Conservation (phyloP, 441 rosid species). For the Caryocar brasiliense region DNA sequence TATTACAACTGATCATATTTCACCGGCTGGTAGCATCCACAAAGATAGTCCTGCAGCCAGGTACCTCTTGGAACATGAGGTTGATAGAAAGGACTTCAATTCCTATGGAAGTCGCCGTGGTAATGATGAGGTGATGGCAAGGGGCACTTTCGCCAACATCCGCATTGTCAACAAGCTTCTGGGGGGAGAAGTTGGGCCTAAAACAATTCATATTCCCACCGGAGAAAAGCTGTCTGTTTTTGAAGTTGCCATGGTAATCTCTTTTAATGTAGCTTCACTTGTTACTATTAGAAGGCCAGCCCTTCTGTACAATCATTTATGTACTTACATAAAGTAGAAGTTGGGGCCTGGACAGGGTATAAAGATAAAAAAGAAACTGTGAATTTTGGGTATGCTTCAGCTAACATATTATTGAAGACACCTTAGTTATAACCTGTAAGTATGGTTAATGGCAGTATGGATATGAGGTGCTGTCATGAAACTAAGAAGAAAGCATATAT, state of each 20-base stretch:
- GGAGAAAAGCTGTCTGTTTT: slow-evolving; percentile 83
- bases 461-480: no score
- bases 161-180: slow-evolving; percentile 67
- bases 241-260: slow-evolving; percentile 74
- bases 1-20: slow-evolving; percentile 90
- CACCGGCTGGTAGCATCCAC: slow-evolving; percentile 94
- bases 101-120: slow-evolving; percentile 93
- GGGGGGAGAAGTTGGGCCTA: slow-evolving; percentile 89
- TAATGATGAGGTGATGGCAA: slow-evolving; percentile 85
- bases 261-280: background rate
- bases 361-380: no score
- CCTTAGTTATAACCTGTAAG: no score
- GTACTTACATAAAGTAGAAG: background rate
- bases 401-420: no score
- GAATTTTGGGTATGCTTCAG: no score
- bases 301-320: no score
- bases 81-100: slow-evolving; percentile 71
- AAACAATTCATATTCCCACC: slow-evolving; percentile 72
- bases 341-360: no score
- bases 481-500: no score
- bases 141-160: slow-evolving; percentile 83
- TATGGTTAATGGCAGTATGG: no score
- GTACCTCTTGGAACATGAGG: slow-evolving; percentile 73
- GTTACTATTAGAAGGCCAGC: background rate
- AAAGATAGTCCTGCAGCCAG: slow-evolving; percentile 86